Evolutionary conservation across 2,329 filamentous ascomycete species (phyloP).

Genomic region (Cercospora nicotianae): DNA sequence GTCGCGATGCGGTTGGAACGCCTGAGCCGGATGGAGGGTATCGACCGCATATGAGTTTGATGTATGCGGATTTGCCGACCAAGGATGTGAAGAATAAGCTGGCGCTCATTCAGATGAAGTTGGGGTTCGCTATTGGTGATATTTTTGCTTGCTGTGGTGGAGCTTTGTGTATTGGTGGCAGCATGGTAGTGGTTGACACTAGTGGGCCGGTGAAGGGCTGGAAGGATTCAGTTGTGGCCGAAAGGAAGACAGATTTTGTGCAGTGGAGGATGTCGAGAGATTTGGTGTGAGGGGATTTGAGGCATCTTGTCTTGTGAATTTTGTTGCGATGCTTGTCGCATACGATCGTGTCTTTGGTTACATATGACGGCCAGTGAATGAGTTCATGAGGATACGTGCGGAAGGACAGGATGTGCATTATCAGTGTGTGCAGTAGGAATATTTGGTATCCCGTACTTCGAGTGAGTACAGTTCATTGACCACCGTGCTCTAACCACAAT

Average conservation of each 20-base stretch:
- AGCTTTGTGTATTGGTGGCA: conserved; percentile 29
- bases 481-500: conserved; percentile 10
- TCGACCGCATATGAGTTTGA: conserved; percentile 29
- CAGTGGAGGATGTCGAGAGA: conserved; percentile 29
- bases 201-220: conserved; percentile 24
- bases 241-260: conserved; percentile 26
- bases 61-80: conserved; percentile 28
- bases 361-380: neutral
- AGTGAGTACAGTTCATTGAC: neutral
- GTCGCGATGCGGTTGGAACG: conserved; percentile 17
- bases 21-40: conserved; percentile 15
- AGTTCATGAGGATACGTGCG: neutral
- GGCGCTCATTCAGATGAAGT: conserved; percentile 31
- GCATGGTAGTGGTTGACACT: conserved; percentile 31
- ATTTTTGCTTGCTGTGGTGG: conserved; percentile 33
- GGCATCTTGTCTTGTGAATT: neutral
- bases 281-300: conserved; percentile 19
- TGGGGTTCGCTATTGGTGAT: conserved; percentile 32
- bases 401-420: neutral
- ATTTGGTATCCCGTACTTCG: neutral
- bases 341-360: neutral
- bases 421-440: neutral
- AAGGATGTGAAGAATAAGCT: conserved; percentile 26
- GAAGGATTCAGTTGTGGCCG: conserved; percentile 24
- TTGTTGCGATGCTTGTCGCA: neutral